Percentiles rank a stretch among this genome's conserved stretches.
phyloP scores from a whole-genome alignment of 805 yeast genomes.

The Ogataea haglerorum region DNA sequence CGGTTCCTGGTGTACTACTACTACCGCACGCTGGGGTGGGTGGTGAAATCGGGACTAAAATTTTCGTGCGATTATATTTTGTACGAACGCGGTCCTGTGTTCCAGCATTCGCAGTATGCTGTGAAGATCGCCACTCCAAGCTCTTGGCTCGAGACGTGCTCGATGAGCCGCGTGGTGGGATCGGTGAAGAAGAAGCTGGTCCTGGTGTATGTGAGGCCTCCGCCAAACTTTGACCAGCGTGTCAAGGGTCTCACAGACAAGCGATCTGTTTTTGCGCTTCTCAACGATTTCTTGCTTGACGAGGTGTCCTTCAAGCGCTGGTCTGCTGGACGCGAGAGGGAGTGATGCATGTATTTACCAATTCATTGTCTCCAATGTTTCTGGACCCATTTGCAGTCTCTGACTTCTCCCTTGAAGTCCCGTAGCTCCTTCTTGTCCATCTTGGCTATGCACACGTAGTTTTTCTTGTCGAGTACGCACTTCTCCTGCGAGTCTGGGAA shows the following conservation, averaged over 20 bases:
- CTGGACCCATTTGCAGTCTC: slow-evolving; percentile 85
- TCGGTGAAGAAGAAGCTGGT: slow-evolving; percentile 81
- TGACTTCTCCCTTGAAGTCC: slow-evolving; percentile 41
- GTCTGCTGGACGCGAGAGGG: slow-evolving; percentile 83
- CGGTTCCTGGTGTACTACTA: slow-evolving; percentile 80
- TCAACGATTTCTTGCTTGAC: slow-evolving; percentile 32
- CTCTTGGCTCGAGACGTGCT: slow-evolving; percentile 58
- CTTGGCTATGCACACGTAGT: slow-evolving; percentile 78
- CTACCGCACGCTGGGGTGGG: slow-evolving; percentile 89
- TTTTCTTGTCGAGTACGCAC: slow-evolving; percentile 60
- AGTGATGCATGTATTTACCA: slow-evolving; percentile 35
- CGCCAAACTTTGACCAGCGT: background rate
- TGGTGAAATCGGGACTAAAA: slow-evolving; percentile 86
- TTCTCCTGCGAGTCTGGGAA: slow-evolving; percentile 81
- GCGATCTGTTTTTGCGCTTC: background rate
- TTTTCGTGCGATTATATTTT: slow-evolving; percentile 85
- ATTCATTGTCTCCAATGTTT: slow-evolving; percentile 65
- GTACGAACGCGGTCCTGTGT: slow-evolving; percentile 92
- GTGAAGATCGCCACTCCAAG: slow-evolving; percentile 29
- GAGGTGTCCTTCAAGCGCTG: slow-evolving; percentile 77
- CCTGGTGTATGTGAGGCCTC: slow-evolving; percentile 50
- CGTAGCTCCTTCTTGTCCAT: slow-evolving; percentile 43
- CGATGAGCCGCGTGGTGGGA: slow-evolving; percentile 75
- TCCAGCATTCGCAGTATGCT: slow-evolving; percentile 89
- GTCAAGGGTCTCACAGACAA: background rate